Percentiles rank a stretch among this genome's conserved stretches.
phyloP scores from a whole-genome alignment of 1,139 yeast species.

The Candida freyschussii region DNA sequence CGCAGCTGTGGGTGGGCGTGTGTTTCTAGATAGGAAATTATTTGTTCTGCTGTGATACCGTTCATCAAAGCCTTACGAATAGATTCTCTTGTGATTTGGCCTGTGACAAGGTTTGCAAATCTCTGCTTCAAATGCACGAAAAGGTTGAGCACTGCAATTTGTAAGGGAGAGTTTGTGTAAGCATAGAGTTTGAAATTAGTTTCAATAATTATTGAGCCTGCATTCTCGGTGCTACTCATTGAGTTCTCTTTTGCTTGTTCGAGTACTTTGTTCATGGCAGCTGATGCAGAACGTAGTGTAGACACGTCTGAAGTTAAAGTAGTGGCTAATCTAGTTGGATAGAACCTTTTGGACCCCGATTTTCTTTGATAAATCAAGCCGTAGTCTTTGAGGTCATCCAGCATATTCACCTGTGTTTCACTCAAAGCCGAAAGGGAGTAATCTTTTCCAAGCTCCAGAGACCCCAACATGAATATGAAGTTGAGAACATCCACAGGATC shows the following conservation, averaged over 20 bases:
- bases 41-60: slow-evolving; percentile 95
- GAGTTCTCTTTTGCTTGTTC: slow-evolving; percentile 33
- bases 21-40: slow-evolving; percentile 78
- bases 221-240: slow-evolving; percentile 24
- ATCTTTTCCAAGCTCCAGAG: slow-evolving; percentile 84
- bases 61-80: slow-evolving; percentile 76
- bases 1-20: slow-evolving; percentile 96
- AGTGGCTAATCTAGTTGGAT: slow-evolving; percentile 89
- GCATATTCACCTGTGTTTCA: slow-evolving; percentile 79
- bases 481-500: slow-evolving; percentile 95
- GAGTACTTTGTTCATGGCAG: slow-evolving; percentile 61
- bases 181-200: slow-evolving; percentile 93
- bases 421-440: slow-evolving; percentile 69
- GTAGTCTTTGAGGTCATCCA: slow-evolving; percentile 85
- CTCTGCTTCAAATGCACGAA: slow-evolving; percentile 83
- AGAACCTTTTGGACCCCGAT: slow-evolving; percentile 59
- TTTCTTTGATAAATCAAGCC: slow-evolving; percentile 83
- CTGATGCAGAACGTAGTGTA: slow-evolving; percentile 62
- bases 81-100: slow-evolving; percentile 89
- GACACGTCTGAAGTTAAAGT: slow-evolving; percentile 83
- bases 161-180: slow-evolving; percentile 91
- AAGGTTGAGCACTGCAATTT: slow-evolving; percentile 84
- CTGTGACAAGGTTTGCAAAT: slow-evolving; percentile 89
- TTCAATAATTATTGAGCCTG: slow-evolving; percentile 80
- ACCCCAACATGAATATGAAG: slow-evolving; percentile 88